Conservation (phyloP, 768 basidiomycete species). For the Boletus tomentosulus region DNA sequence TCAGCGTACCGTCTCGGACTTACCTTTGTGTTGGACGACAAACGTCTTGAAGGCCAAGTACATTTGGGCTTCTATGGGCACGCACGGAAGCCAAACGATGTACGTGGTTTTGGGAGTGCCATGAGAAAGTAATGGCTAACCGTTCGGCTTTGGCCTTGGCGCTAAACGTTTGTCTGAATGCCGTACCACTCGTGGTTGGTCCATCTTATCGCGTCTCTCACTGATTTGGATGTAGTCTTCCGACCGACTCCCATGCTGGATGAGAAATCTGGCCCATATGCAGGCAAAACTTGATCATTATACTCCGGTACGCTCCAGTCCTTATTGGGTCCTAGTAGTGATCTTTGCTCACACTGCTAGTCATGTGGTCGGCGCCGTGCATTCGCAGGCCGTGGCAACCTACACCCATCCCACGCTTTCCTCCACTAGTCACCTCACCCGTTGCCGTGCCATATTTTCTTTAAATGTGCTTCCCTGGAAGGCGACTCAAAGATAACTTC, state of each 20-base stretch:
- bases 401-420: slow-evolving; percentile 24
- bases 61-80: too few species aligned
- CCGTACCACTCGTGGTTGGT: background rate
- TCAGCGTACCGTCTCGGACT: background rate
- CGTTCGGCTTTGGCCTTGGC: background rate
- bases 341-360: background rate
- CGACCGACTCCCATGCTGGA: background rate
- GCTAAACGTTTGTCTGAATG: background rate
- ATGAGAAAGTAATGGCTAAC: background rate
- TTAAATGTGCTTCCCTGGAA: slow-evolving; percentile 39
- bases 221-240: background rate
- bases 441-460: background rate
- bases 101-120: background rate
- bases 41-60: too few species aligned
- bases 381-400: slow-evolving; percentile 8
- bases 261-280: slow-evolving; percentile 8
- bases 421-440: slow-evolving; percentile 3
- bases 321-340: background rate
- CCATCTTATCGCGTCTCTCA: background rate
- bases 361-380: slow-evolving; percentile 12
- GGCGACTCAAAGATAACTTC: slow-evolving; percentile 33
- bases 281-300: background rate
- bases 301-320: background rate
- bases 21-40: background rate
- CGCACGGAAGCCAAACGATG: background rate